Evolutionary conservation across 2,329 filamentous ascomycete species (phyloP).

Genomic region (Colletotrichum magnum): DNA sequence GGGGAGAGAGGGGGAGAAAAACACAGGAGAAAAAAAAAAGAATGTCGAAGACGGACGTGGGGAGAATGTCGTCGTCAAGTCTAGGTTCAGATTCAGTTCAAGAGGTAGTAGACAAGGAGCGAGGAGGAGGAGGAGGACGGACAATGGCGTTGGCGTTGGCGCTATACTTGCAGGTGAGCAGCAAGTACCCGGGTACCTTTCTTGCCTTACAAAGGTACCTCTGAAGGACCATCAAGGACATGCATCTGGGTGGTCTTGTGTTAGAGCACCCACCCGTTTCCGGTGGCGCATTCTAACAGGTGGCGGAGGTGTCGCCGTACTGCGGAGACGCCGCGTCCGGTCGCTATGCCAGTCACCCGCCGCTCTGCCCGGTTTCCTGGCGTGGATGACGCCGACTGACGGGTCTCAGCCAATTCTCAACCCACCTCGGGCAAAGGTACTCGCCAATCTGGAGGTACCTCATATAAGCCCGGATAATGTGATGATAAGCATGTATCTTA

Average conservation of each 20-base stretch:
- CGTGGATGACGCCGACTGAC: constrained; percentile 36
- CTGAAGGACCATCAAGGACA: constrained; percentile 1
- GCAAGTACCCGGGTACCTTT: too few species aligned
- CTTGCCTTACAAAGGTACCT: not conserved
- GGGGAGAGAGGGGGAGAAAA: too few species aligned
- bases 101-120: not conserved
- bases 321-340: constrained; percentile 32
- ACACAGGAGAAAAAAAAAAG: too few species aligned
- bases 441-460: too few species aligned
- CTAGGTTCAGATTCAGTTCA: not conserved
- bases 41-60: constrained; percentile 1
- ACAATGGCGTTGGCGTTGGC: constrained; percentile 4
- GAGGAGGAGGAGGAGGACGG: not conserved
- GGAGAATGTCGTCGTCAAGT: constrained; percentile 26
- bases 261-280: not conserved
- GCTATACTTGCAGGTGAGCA: not conserved
- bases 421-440: too few species aligned
- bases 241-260: not conserved
- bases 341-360: not conserved
- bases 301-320: constrained; percentile 29
- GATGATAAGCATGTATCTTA: too few species aligned
- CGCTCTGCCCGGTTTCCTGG: constrained; percentile 17
- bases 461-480: too few species aligned
- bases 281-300: constrained; percentile 21
- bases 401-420: constrained; percentile 23